A percentile compares a stretch with the other conserved stretches of the same genome.
Conservation (phyloP, 371 early-diverging fungal genomes). For the Homolaphlyctis polyrhiza region DNA sequence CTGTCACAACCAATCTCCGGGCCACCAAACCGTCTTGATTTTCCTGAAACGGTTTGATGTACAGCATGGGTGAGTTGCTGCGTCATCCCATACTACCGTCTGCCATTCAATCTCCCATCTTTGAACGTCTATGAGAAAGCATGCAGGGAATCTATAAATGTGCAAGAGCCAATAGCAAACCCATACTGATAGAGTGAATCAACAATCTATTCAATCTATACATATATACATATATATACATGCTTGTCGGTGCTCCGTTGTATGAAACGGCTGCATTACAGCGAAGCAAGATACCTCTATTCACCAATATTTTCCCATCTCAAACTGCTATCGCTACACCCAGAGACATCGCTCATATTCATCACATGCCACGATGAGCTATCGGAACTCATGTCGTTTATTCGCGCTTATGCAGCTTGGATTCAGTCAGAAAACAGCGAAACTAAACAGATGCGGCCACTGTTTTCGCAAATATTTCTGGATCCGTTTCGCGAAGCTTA, state of each 20-base stretch:
- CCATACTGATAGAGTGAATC: no score
- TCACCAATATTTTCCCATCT: conserved; percentile 7
- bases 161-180: no score
- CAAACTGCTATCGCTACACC: background rate
- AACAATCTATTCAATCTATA: no score
- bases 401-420: conserved; percentile 5
- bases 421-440: background rate
- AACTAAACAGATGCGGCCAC: background rate
- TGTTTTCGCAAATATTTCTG: conserved; percentile 6
- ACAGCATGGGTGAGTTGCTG: conserved; percentile 1
- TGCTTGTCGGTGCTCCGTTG: no score
- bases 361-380: conserved; percentile 6
- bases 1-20: background rate
- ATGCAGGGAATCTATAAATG: no score
- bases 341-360: conserved; percentile 6
- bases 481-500: conserved; percentile 5
- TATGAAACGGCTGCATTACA: no score
- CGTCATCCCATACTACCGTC: background rate
- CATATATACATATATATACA: no score
- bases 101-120: no score
- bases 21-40: background rate
- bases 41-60: conserved; percentile 7
- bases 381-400: conserved; percentile 7
- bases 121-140: no score
- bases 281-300: conserved; percentile 5